Conservation (phyloP, 345 rosid species). For the Cardamine chenopodiifolia region DNA sequence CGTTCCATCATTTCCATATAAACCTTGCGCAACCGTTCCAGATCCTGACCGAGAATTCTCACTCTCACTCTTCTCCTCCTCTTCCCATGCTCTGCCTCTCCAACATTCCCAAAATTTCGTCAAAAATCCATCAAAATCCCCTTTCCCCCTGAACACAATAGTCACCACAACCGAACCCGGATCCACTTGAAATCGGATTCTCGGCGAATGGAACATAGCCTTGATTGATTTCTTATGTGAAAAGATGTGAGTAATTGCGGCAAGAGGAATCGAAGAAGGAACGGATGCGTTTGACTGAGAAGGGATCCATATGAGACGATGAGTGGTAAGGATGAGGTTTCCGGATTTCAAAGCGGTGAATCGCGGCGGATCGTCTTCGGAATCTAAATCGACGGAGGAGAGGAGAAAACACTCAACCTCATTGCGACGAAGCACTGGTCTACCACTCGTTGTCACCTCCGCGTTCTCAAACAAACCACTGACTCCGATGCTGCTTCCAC, state of each 20-base stretch:
- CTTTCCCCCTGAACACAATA: constrained; percentile 75
- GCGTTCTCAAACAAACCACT: constrained; percentile 42
- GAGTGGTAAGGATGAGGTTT: constrained; percentile 73
- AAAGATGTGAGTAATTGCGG: constrained; percentile 56
- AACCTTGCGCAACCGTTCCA: constrained; percentile 50
- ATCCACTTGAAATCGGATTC: constrained; percentile 73
- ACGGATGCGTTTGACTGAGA: constrained; percentile 45
- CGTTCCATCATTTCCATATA: constrained; percentile 72
- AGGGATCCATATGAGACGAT: constrained; percentile 89
- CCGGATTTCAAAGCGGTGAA: constrained; percentile 61
- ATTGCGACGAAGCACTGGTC: constrained; percentile 68
- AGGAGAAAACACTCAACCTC: constrained; percentile 81
- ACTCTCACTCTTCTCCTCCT: constrained; percentile 39
- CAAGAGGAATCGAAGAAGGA: constrained; percentile 54
- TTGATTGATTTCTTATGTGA: constrained; percentile 69
- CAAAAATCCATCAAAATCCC: constrained; percentile 75
- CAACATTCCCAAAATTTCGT: constrained; percentile 79
- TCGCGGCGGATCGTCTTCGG: constrained; percentile 53
- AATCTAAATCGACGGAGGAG: constrained; percentile 75
- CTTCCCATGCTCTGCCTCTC: constrained; percentile 84
- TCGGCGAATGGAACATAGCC: constrained; percentile 79
- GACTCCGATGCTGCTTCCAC: constrained; percentile 37
- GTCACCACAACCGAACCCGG: constrained; percentile 65
- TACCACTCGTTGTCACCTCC: constrained; percentile 71
- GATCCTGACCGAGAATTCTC: constrained; percentile 36